These are phyloP conservation scores for Cercis canadensis DNA, from an alignment of 306 rosid genomes.

Conservation along the genomic window DNA sequence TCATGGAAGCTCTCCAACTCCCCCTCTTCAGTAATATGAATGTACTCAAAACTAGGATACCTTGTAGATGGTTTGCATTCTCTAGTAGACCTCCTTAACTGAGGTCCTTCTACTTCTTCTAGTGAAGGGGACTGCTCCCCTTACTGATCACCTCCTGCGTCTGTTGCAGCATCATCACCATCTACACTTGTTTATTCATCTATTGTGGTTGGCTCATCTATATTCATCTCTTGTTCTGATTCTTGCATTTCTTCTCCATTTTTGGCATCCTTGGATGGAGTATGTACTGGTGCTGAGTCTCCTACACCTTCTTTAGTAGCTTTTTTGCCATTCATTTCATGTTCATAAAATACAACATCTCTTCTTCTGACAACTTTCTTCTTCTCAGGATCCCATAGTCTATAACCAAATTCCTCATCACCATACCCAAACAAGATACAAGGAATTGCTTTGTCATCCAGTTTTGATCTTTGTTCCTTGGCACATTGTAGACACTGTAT, in stretches of 20 bases:
- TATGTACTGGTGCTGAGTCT: not conserved
- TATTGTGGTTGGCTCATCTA: not conserved
- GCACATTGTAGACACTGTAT: too few species aligned
- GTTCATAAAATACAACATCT: not conserved
- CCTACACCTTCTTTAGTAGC: not conserved
- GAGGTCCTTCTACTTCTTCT: not conserved
- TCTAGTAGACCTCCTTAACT: not conserved
- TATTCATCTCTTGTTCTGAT: not conserved
- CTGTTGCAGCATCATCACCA: not conserved
- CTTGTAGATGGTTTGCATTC: not conserved
- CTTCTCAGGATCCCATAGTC: not conserved
- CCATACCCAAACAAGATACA: not conserved
- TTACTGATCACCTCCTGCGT: too few species aligned
- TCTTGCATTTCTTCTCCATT: not conserved
- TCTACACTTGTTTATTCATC: not conserved
- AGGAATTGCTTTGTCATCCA: not conserved
- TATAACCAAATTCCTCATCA: not conserved
- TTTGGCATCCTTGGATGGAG: not conserved
- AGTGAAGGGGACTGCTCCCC: not conserved
- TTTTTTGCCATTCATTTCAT: not conserved
- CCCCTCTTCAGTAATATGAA: not conserved
- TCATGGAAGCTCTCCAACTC: too few species aligned
- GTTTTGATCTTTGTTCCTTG: not conserved
- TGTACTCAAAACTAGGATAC: not conserved
- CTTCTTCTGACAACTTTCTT: not conserved